These are phyloP conservation scores for Darksidea phi DNA, from an alignment of 495 filamentous ascomycete species.

Conservation along the genomic window DNA sequence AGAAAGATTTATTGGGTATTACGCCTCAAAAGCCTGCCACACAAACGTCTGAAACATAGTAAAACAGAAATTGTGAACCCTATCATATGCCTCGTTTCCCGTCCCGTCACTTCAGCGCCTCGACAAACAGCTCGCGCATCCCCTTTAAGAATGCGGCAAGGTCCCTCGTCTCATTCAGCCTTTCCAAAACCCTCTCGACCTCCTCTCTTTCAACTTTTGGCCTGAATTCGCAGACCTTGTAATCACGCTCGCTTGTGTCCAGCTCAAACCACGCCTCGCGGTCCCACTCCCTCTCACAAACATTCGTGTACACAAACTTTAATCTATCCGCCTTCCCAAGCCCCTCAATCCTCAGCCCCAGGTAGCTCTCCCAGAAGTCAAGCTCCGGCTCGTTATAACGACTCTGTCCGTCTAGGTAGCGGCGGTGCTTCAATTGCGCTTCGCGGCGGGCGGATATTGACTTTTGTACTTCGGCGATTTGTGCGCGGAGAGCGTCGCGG, in stretches of 20 bases:
- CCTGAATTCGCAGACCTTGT: conserved; percentile 71
- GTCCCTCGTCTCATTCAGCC: conserved; percentile 79
- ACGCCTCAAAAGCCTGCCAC: too few species aligned
- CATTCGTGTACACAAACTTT: conserved; percentile 87
- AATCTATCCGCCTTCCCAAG: conserved; percentile 78
- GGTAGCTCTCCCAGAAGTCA: conserved; percentile 89
- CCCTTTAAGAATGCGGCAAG: conserved; percentile 79
- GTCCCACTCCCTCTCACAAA: conserved; percentile 84
- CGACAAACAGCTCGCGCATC: conserved; percentile 84
- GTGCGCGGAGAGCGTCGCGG: conserved; percentile 69
- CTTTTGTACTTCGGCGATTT: conserved; percentile 76
- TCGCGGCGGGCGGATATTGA: conserved; percentile 61
- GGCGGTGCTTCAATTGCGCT: conserved; percentile 61
- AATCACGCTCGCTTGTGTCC: conserved; percentile 74
- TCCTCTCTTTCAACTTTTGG: conserved; percentile 73
- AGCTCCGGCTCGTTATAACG: conserved; percentile 87
- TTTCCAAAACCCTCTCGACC: conserved; percentile 69
- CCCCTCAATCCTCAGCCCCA: conserved; percentile 87
- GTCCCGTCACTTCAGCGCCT: conserved; percentile 50
- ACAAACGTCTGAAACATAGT: too few species aligned
- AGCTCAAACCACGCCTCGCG: conserved; percentile 93
- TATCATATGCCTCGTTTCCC: neutral
- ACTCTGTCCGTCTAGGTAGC: conserved; percentile 72
- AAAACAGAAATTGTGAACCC: too few species aligned
- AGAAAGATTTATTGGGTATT: neutral